These are phyloP conservation scores for Solanum chmielewskii DNA, from an alignment of 257 asterid species.

Conservation along the genomic window DNA sequence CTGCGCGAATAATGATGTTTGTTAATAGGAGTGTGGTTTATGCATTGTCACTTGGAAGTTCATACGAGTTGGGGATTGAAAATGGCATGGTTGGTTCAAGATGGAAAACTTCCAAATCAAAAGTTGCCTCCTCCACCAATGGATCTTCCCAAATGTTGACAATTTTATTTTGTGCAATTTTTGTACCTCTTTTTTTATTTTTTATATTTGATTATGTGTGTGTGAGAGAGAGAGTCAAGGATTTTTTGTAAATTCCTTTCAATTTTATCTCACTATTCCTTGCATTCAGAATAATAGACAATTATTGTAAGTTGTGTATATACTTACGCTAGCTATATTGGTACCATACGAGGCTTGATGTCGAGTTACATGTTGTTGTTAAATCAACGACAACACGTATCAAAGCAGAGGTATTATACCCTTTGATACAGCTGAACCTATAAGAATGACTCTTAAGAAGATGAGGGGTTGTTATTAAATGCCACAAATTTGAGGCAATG, in stretches of 20 bases:
- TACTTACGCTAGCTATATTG: no score
- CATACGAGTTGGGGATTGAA: conserved; percentile 10
- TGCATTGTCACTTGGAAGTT: background rate
- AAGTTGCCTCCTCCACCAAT: no score
- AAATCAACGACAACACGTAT: no score
- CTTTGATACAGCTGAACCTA: background rate
- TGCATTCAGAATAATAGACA: background rate
- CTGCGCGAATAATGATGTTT: background rate
- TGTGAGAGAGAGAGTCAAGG: background rate
- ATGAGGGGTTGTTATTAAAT: no score
- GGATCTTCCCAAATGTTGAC: no score
- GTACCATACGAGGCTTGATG: no score
- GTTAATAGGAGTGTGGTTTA: background rate
- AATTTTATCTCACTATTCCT: background rate
- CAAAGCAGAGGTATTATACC: background rate
- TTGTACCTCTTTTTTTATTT: background rate
- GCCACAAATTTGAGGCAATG: background rate
- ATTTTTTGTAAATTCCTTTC: background rate
- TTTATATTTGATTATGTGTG: background rate
- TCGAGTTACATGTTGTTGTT: no score
- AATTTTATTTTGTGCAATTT: background rate
- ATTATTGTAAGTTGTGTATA: no score
- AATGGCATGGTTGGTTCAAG: conserved; percentile 59
- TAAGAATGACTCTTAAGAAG: no score
- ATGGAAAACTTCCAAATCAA: no score